These are phyloP conservation scores for Cyamopsis tetragonoloba DNA, from an alignment of 306 rosid species.

Conservation along the genomic window DNA sequence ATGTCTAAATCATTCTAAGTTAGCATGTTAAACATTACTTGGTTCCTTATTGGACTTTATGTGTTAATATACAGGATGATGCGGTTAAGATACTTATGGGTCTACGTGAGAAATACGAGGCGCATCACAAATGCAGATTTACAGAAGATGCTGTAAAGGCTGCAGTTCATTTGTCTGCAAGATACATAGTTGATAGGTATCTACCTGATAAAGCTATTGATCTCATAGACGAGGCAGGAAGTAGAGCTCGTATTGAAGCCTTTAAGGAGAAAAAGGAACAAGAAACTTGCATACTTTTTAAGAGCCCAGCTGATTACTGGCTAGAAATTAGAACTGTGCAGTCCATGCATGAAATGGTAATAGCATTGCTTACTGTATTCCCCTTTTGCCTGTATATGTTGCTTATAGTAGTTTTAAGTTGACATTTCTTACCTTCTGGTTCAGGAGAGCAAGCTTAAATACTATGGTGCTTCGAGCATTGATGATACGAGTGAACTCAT, in stretches of 20 bases:
- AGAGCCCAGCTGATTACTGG: constrained; percentile 74
- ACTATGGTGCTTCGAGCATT: constrained; percentile 43
- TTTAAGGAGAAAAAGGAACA: constrained; percentile 59
- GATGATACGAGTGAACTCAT: constrained; percentile 39
- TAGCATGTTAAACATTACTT: background rate
- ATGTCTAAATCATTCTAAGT: constrained; percentile 7
- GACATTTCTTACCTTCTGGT: constrained; percentile 36
- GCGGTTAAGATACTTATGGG: constrained; percentile 67
- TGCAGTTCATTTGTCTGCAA: constrained; percentile 67
- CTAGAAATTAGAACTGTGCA: constrained; percentile 70
- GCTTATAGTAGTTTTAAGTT: constrained; percentile 3
- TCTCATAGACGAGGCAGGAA: constrained; percentile 96
- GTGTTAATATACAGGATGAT: constrained; percentile 45
- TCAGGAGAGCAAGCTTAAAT: constrained; percentile 54
- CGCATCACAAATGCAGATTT: constrained; percentile 72
- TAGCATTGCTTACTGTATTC: constrained; percentile 21
- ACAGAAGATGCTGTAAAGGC: constrained; percentile 65
- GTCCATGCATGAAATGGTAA: constrained; percentile 79
- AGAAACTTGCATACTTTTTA: constrained; percentile 52
- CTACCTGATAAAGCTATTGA: constrained; percentile 99
- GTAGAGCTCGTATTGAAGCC: constrained; percentile 83
- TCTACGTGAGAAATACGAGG: constrained; percentile 67
- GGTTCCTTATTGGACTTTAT: constrained; percentile 21
- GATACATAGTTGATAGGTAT: constrained; percentile 77
- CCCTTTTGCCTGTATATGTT: background rate